Base-by-base conservation (phyloP, 2,329 filamentous ascomycete genomes). In the Penicillium nordicum region DNA sequence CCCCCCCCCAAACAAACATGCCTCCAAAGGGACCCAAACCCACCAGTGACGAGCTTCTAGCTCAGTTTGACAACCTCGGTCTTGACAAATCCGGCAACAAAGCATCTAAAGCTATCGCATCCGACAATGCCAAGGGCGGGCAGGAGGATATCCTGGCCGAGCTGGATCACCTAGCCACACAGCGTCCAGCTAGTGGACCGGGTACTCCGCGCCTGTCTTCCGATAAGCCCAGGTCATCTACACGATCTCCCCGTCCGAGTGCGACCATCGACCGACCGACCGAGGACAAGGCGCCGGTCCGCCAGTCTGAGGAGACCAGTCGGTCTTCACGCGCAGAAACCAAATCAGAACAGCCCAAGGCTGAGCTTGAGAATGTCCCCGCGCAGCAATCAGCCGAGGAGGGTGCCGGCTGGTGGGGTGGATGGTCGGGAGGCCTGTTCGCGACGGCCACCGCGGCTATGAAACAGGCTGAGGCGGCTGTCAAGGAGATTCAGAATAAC, bases 401-500 rank as follows among this genome's bases (percentile, higher is more conserved):
- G 48, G 85, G 88, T 57, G 90, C 90, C 62, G 88, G 91, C 53
- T 95, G 91, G 89, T 96, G 91, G 89, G 53, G 53, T 45, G 53
- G 53, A 32, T 56, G 53, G 53, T 44, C 41, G 2, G 91, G 92
- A 69, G 88, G 90, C 23, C 77, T 97, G 50, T 83, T 94, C 67
- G 90, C 89, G 41, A 92, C 90, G 0, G 92, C 92, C 36, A 85
- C 79, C 52, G 80, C 82, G 48, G 81, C 81, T 34, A 83, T 95
- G 76, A 96, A 95, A 79, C 90, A 93, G 73, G 93, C 94, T 45
- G 92, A 97, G 76, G 90, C 88, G 8, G 88, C 92, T 0, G 92
- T 96, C 62, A 96, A 93, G 72, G 91, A 97, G 74, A 92, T 99
- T 46, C 90, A 96, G 73, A 88, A 94, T 71, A 97, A 96, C 68